Evolutionary conservation across 768 basidiomycete genomes (phyloP).

Genomic region (Auricularia sp.): DNA sequence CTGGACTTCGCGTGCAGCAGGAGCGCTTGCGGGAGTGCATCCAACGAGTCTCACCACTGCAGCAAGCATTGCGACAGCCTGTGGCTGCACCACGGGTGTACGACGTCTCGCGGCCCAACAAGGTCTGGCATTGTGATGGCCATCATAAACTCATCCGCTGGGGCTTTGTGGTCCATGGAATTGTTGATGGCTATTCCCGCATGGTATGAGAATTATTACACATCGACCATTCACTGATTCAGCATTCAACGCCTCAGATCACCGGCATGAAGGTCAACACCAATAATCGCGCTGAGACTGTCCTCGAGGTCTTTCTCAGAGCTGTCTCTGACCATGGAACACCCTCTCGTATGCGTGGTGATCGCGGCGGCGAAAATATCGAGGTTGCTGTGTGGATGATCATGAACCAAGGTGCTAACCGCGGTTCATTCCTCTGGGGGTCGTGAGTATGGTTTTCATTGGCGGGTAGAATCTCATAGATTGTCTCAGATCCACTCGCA

Average conservation of each 20-base stretch:
- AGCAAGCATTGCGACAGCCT: background rate
- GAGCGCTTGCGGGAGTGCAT: background rate
- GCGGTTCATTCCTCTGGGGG: constrained; percentile 8
- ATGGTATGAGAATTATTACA: background rate
- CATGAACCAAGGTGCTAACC: constrained; percentile 2
- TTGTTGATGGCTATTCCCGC: constrained; percentile 12
- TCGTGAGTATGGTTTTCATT: constrained; percentile 2
- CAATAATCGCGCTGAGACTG: constrained; percentile 20
- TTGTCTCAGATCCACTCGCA: constrained; percentile 26
- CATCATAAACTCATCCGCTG: too few species aligned
- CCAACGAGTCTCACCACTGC: background rate
- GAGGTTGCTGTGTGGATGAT: constrained; percentile 8
- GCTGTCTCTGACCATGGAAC: constrained; percentile 1
- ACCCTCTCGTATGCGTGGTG: constrained; percentile 6
- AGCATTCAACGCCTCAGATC: constrained; percentile 8
- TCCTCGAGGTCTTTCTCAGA: constrained; percentile 8
- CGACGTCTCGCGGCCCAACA: constrained; percentile 3
- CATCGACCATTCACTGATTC: constrained; percentile 4
- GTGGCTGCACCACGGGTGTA: constrained; percentile 6
- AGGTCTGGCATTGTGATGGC: constrained; percentile 8
- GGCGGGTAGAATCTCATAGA: background rate
- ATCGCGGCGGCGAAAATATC: constrained; percentile 7
- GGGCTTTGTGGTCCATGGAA: constrained; percentile 10
- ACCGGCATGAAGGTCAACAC: constrained; percentile 14
- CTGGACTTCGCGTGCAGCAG: background rate